A percentile compares a stretch with the other conserved stretches of the same genome.
Conservation (phyloP, 2,329 filamentous ascomycete species). For the Leptographium radiaticola region DNA sequence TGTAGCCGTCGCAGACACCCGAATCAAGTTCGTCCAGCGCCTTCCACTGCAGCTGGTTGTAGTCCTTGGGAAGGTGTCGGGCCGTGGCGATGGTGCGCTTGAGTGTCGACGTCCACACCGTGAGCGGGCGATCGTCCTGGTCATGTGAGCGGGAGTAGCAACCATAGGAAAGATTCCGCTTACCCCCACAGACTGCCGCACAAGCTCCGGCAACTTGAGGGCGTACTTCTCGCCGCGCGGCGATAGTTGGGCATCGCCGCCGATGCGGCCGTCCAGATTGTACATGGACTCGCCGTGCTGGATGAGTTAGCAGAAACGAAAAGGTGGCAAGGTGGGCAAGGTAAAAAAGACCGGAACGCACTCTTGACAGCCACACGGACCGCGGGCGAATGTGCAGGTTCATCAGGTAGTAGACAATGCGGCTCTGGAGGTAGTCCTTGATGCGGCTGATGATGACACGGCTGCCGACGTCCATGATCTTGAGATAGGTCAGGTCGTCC, state of each 20-base stretch:
- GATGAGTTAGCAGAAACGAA: not conserved
- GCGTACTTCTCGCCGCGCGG: constrained; percentile 80
- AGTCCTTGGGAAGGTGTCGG: constrained; percentile 64
- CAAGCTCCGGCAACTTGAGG: constrained; percentile 67
- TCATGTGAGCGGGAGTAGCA: not conserved
- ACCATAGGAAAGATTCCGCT: constrained; percentile 17
- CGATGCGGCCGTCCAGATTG: constrained; percentile 83
- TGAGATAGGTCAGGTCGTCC: constrained; percentile 81
- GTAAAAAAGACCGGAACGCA: constrained; percentile 31
- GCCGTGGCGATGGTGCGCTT: constrained; percentile 86
- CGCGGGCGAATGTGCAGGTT: constrained; percentile 95
- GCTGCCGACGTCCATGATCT: constrained; percentile 91
- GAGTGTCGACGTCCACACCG: constrained; percentile 50
- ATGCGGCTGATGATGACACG: constrained; percentile 98
- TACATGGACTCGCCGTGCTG: constrained; percentile 91
- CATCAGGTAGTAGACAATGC: constrained; percentile 96
- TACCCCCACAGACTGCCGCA: constrained; percentile 78
- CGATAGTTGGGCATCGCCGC: constrained; percentile 81
- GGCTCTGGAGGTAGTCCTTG: constrained; percentile 89
- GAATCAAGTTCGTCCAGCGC: constrained; percentile 94
- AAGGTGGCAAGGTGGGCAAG: not conserved
- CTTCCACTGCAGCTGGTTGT: constrained; percentile 97
- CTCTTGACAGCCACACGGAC: constrained; percentile 90
- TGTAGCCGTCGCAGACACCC: constrained; percentile 91
- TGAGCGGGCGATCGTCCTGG: constrained; percentile 46